Base-by-base conservation (phyloP, 306 rosid genomes). In the Glycyrrhiza uralensis region DNA sequence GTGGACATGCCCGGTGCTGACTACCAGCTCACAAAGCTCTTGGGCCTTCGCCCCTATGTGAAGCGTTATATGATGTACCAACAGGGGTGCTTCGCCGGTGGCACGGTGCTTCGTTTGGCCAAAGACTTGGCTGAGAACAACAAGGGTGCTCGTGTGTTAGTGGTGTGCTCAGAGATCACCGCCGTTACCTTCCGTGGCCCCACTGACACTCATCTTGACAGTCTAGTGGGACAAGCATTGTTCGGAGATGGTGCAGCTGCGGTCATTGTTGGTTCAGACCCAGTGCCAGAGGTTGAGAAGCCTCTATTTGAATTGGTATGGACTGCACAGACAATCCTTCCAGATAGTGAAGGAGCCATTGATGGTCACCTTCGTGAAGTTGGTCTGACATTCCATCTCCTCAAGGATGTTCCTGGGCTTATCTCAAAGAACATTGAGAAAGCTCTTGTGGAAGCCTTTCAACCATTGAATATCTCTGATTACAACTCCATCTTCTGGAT, bases 11-110 rank as follows among this genome's bases (percentile, higher is more conserved):
- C 79, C 0, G 79, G 79, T 13, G 83, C 83, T 7, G 83, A 79
- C 39, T 79, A 79, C 17, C 83, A 79, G 4, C 71, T 79, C 41
- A 72, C 83, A 13, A 79, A 79, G 32, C 65, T 79, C 2, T 19
- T 72, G 4, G 83, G 75, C 3, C 83, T 72, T 10, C 30, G 70
- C 0, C 79, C 70, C 0, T 46, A 60, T 1, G 79, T 79, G 49
- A 72, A 79, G 79, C 75, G 83, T 13, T 79, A 72, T 58, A 79
- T 79, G 83, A 79, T 79, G 83, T 79, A 79, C 29, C 79, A 74
- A 26, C 79, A 74, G 13, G 79, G 79, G 2, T 74, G 78, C 13
- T 72, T 59, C 2, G 77, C 77, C 4, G 77, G 77, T 45, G 77
- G 77, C 13, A 72, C 69, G 19, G 77, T 72, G 23, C 79, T 74